phyloP scores from a whole-genome alignment of 768 basidiomycete genomes.

The Rhizopogon rudus region DNA sequence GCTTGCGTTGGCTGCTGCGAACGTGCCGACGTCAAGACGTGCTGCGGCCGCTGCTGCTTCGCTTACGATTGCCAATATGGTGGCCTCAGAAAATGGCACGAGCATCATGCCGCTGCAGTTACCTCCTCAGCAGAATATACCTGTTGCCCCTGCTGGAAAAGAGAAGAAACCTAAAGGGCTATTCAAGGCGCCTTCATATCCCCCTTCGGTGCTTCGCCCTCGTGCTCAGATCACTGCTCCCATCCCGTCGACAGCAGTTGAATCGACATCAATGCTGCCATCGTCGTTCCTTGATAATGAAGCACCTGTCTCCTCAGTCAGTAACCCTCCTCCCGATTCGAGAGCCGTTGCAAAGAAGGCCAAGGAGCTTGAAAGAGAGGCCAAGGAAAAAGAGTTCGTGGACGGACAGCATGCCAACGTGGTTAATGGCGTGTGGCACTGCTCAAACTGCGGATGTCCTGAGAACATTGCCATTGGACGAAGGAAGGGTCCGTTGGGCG shows the following conservation, averaged over 20 bases:
- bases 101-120: constrained; percentile 38
- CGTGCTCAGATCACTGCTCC: constrained; percentile 58
- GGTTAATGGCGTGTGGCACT: constrained; percentile 89
- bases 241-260: constrained; percentile 64
- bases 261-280: constrained; percentile 44
- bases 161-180: constrained; percentile 67
- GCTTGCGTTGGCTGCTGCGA: constrained; percentile 60
- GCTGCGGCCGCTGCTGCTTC: constrained; percentile 86
- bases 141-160: constrained; percentile 40
- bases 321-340: constrained; percentile 38
- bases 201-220: constrained; percentile 48
- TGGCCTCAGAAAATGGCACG: constrained; percentile 85
- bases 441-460: constrained; percentile 91
- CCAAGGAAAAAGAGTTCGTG: constrained; percentile 79
- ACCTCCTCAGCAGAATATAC: constrained; percentile 35
- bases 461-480: constrained; percentile 81
- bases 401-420: constrained; percentile 79
- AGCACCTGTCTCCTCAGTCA: constrained; percentile 37
- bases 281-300: constrained; percentile 60
- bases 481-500: constrained; percentile 85
- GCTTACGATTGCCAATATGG: constrained; percentile 85
- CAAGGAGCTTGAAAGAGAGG: constrained; percentile 75
- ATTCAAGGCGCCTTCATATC: constrained; percentile 67
- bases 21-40: constrained; percentile 66
- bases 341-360: constrained; percentile 52